phyloP scores from a whole-genome alignment of 2,329 filamentous ascomycete species.

The Fusarium austroafricanum region DNA sequence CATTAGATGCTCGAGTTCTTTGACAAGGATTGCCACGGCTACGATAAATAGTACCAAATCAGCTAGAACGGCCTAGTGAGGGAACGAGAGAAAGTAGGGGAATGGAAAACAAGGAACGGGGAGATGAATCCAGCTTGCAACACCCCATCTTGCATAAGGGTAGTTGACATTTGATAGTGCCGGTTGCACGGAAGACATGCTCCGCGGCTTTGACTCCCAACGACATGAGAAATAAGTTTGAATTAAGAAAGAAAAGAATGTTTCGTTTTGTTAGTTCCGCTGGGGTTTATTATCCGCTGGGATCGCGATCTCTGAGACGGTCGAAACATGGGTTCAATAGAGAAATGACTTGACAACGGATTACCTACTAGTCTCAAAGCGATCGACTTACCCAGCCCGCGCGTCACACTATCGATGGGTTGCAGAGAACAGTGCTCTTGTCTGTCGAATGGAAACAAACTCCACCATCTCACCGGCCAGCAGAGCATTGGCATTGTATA shows the following conservation, averaged over 20 bases:
- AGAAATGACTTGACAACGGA: conserved; percentile 29
- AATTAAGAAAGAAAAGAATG: conserved; percentile 20
- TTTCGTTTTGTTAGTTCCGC: conserved; percentile 8
- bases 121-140: conserved; percentile 13
- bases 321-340: conserved; percentile 25
- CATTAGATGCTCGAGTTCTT: conserved; percentile 16
- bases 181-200: conserved; percentile 27
- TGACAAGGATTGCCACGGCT: neutral
- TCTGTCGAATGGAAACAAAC: conserved; percentile 15
- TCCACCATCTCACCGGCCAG: conserved; percentile 20
- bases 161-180: conserved; percentile 19
- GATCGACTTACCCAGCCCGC: conserved; percentile 25
- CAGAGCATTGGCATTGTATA: conserved; percentile 10
- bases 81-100: conserved; percentile 4
- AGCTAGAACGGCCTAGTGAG: neutral
- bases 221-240: neutral
- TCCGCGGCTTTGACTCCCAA: conserved; percentile 13
- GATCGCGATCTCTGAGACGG: conserved; percentile 32
- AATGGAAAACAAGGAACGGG: conserved; percentile 37
- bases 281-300: conserved; percentile 3
- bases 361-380: conserved; percentile 35
- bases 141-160: conserved; percentile 11
- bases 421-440: conserved; percentile 15
- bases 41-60: conserved; percentile 2
- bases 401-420: conserved; percentile 31